A percentile compares a stretch with the other conserved stretches of the same genome.
These are phyloP conservation scores for Neurospora africana DNA, from an alignment of 495 filamentous ascomycete genomes.

Conservation along the genomic window DNA sequence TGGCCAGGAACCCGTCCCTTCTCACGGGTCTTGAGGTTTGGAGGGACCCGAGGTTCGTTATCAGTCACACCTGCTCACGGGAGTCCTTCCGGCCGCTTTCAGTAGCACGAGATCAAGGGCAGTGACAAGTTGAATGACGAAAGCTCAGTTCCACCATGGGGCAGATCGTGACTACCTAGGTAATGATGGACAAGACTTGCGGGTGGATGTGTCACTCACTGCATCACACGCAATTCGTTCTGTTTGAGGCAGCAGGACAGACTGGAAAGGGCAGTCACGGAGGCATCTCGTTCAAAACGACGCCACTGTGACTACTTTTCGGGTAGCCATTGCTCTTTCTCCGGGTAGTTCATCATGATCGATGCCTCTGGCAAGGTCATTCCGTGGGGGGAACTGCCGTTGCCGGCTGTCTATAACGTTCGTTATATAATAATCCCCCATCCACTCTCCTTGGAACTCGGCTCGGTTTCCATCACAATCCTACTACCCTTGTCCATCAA, in stretches of 20 bases:
- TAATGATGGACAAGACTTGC: background rate
- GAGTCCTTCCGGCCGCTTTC: background rate
- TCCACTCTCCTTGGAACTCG: background rate
- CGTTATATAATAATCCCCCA: background rate
- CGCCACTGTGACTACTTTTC: background rate
- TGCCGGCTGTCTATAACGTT: background rate
- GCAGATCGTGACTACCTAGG: background rate
- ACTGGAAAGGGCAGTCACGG: background rate
- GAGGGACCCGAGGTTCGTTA: background rate
- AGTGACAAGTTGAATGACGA: background rate
- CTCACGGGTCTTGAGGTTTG: background rate
- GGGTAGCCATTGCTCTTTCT: background rate
- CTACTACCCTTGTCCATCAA: background rate
- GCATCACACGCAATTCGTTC: background rate
- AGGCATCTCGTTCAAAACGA: background rate
- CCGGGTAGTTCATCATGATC: background rate
- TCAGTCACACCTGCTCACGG: background rate
- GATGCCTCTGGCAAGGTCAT: background rate
- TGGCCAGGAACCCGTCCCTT: background rate
- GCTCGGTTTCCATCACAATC: background rate
- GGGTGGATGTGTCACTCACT: background rate
- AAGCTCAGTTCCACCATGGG: background rate
- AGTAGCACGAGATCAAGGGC: background rate
- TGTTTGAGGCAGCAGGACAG: background rate
- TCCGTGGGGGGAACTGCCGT: background rate